phyloP scores from a whole-genome alignment of 345 rosid species.

The Lumnitzera racemosa region DNA sequence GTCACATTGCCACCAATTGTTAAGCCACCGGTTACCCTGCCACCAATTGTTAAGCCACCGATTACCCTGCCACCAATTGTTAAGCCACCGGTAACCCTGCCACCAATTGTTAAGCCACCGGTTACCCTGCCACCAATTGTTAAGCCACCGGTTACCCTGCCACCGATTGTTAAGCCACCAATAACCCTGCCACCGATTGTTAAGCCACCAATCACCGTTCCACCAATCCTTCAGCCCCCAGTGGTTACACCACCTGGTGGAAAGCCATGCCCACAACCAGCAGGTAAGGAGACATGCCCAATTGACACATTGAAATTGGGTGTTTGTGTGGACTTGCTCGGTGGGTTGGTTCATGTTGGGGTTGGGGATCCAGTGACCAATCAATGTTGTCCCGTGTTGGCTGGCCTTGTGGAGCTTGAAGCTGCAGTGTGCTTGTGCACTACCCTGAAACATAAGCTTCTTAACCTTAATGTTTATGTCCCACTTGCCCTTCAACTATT shows the following conservation, averaged over 20 bases:
- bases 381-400: constrained; percentile 73
- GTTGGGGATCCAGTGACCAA: constrained; percentile 74
- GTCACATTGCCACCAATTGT: constrained; percentile 22
- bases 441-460: constrained; percentile 76
- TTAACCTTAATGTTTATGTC: constrained; percentile 69
- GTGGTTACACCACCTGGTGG: constrained; percentile 21
- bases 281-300: constrained; percentile 52
- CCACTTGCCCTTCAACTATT: constrained; percentile 97
- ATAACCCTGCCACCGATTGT: constrained; percentile 8
- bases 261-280: constrained; percentile 16
- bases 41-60: constrained; percentile 7
- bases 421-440: constrained; percentile 94
- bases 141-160: constrained; percentile 10
- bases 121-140: constrained; percentile 21
- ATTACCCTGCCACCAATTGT: constrained; percentile 13
- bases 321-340: constrained; percentile 85
- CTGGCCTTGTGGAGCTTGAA: constrained; percentile 72
- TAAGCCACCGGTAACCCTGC: constrained; percentile 10
- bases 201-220: constrained; percentile 7
- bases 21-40: constrained; percentile 14
- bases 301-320: constrained; percentile 78
- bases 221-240: constrained; percentile 20
- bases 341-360: constrained; percentile 76
- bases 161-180: constrained; percentile 16
- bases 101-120: constrained; percentile 17